Evolutionary conservation across 805 yeast genomes (phyloP).

Genomic region (Henningerozyma blattae): DNA sequence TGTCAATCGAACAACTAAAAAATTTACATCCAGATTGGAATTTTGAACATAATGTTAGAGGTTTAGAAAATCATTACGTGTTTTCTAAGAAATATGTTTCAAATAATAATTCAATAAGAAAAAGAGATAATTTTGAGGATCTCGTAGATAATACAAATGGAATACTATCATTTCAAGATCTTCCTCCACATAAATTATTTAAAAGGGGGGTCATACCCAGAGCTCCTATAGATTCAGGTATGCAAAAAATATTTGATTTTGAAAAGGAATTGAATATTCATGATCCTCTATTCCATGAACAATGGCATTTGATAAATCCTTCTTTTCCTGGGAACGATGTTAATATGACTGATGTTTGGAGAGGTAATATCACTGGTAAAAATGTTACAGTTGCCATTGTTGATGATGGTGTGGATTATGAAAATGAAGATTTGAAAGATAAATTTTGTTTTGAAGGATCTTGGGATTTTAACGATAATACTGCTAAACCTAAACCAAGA

Average conservation of each 20-base stretch:
- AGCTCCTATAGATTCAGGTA: conserved; percentile 39
- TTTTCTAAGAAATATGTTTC: conserved; percentile 36
- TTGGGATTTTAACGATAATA: conserved; percentile 82
- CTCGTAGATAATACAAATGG: conserved; percentile 1
- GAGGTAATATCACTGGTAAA: conserved; percentile 63
- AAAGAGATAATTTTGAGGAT: conserved; percentile 6
- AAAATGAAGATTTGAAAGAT: conserved; percentile 55
- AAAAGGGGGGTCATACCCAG: conserved; percentile 47
- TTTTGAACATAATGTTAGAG: conserved; percentile 56
- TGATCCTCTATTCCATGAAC: conserved; percentile 75
- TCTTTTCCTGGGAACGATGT: conserved; percentile 69
- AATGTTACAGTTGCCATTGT: conserved; percentile 80
- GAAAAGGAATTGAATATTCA: conserved; percentile 44
- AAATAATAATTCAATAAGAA: conserved; percentile 1
- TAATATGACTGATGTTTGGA: conserved; percentile 81
- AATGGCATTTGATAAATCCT: conserved; percentile 88
- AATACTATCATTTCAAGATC: conserved; percentile 36
- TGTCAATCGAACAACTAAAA: conserved; percentile 27
- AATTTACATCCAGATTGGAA: conserved; percentile 32
- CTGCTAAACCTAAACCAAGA: conserved; percentile 66
- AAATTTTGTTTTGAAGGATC: conserved; percentile 73
- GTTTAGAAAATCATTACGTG: conserved; percentile 50
- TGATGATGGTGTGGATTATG: conserved; percentile 89
- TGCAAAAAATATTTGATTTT: conserved; percentile 34
- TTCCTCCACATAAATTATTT: conserved; percentile 39